A percentile compares a stretch with the other conserved stretches of the same genome.
Evolutionary conservation across 345 rosid genomes (phyloP).

Genomic region (Heritiera fomes): DNA sequence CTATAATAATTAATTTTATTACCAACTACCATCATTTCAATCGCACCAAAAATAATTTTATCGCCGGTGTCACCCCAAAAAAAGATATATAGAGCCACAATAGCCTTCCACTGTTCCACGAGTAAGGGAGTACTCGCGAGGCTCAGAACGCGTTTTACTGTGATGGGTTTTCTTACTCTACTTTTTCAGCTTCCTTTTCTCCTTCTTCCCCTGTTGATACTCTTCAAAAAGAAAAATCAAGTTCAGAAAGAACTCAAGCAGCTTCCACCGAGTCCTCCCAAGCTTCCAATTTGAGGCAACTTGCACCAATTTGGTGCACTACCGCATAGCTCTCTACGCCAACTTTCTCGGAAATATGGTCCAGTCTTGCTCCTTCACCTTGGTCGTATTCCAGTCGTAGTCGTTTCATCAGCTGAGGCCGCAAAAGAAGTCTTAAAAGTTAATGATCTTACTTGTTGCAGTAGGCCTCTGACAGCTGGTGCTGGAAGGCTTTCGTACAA

Average conservation of each 20-base stretch:
- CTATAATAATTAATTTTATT: too few species aligned
- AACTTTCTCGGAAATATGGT: conserved; percentile 45
- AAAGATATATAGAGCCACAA: too few species aligned
- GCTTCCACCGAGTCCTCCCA: conserved; percentile 40
- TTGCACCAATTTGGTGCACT: conserved; percentile 47
- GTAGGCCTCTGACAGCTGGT: conserved; percentile 34
- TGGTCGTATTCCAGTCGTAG: conserved; percentile 41
- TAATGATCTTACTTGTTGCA: conserved; percentile 40
- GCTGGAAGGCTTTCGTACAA: conserved; percentile 35
- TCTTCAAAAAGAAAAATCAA: not conserved
- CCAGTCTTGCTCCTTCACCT: conserved; percentile 46
- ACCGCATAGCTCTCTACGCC: conserved; percentile 38
- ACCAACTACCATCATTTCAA: too few species aligned
- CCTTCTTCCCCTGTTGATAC: not conserved
- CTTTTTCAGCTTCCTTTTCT: conserved; percentile 17
- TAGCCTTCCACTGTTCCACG: not conserved
- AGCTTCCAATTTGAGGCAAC: conserved; percentile 48
- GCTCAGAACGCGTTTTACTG: not conserved
- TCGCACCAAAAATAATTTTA: too few species aligned
- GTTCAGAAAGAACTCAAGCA: not conserved
- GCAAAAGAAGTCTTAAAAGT: conserved; percentile 40
- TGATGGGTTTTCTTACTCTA: not conserved
- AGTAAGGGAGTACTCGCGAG: not conserved
- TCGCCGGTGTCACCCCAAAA: too few species aligned
- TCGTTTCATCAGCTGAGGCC: conserved; percentile 45